phyloP scores from a whole-genome alignment of 495 filamentous ascomycete genomes.

The Corynascus novoguineensis region DNA sequence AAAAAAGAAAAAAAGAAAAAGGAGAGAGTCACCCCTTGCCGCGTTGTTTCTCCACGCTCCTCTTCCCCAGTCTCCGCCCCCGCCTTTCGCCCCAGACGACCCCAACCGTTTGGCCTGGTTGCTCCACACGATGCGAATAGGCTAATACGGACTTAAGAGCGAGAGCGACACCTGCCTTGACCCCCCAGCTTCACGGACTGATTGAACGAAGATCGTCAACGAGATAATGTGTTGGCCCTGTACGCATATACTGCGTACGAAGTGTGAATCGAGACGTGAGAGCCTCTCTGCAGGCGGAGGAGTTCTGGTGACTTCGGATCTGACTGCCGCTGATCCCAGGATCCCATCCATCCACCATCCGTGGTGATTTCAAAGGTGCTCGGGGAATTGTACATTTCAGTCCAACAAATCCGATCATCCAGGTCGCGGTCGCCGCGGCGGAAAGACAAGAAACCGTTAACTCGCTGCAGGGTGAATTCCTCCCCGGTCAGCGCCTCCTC shows the following conservation, averaged over 20 bases:
- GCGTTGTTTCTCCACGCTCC: not conserved
- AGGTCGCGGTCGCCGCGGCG: constrained; percentile 7
- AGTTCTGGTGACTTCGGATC: too few relatives aligned
- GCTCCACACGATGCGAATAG: constrained; percentile 12
- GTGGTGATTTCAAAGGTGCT: not conserved
- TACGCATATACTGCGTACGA: too few relatives aligned
- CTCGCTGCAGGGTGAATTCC: not conserved
- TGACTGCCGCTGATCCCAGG: not conserved
- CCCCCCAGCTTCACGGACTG: too few relatives aligned
- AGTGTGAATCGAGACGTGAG: too few relatives aligned
- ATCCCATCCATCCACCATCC: too few relatives aligned
- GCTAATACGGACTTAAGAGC: constrained; percentile 5
- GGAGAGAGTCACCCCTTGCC: too few relatives aligned
- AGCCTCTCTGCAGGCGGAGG: too few relatives aligned
- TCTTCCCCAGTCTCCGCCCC: not conserved
- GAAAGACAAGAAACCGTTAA: constrained; percentile 7
- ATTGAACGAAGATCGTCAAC: too few relatives aligned
- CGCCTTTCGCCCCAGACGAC: constrained; percentile 3
- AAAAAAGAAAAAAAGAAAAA: too few relatives aligned
- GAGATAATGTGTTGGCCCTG: too few relatives aligned
- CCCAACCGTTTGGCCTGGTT: not conserved
- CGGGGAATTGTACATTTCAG: constrained; percentile 8
- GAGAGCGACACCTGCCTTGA: not conserved
- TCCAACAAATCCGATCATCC: not conserved
- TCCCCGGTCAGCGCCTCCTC: constrained; percentile 1